Conservation (phyloP, 106 monocot species). For the Xerophyta viscosa region DNA sequence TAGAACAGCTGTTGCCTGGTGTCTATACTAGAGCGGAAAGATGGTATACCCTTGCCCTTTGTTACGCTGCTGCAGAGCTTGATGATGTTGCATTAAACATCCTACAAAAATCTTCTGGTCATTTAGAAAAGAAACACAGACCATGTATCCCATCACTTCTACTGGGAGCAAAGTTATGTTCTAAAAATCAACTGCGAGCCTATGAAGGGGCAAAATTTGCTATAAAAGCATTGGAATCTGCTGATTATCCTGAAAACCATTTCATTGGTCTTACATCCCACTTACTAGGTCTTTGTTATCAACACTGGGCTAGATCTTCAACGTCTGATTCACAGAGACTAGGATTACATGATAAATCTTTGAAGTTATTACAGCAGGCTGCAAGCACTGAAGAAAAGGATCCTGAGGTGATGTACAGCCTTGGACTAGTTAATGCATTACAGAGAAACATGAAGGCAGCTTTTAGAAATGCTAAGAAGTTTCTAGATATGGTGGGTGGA, state of each 20-base stretch:
- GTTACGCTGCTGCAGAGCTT: conserved; percentile 55
- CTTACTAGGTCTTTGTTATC: conserved; percentile 55
- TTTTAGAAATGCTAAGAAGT: conserved; percentile 31
- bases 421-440: conserved; percentile 47
- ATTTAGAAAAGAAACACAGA: conserved; percentile 31
- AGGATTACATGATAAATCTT: conserved; percentile 34
- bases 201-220: conserved; percentile 50
- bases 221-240: conserved; percentile 23
- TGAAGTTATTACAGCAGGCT: conserved; percentile 33
- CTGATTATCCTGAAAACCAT: conserved; percentile 24
- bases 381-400: conserved; percentile 34
- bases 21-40: conserved; percentile 51
- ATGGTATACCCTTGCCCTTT: conserved; percentile 87
- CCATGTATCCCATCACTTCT: conserved; percentile 43
- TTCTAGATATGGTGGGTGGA: conserved; percentile 48
- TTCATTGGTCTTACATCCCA: conserved; percentile 35
- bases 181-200: conserved; percentile 22
- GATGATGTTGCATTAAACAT: conserved; percentile 59
- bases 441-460: conserved; percentile 53
- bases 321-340: conserved; percentile 42
- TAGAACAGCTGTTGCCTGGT: conserved; percentile 66
- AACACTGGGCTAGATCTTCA: conserved; percentile 31
- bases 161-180: conserved; percentile 64
- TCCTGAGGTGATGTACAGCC: conserved; percentile 46
- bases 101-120: conserved; percentile 36